Base-by-base conservation (phyloP, 2,329 filamentous ascomycete genomes). In the Basipetospora chlamydospora region DNA sequence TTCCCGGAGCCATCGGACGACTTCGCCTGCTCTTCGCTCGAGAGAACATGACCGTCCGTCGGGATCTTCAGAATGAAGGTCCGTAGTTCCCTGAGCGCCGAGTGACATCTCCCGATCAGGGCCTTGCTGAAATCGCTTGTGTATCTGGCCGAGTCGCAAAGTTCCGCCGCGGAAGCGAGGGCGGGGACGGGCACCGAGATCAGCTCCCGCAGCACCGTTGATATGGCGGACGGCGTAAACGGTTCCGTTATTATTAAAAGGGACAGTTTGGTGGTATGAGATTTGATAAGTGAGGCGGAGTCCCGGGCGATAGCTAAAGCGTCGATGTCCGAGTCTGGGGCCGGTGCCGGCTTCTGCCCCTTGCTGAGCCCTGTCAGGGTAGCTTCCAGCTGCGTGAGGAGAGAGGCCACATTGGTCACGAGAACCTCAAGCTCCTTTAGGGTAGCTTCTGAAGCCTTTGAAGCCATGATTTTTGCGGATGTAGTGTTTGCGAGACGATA, bases 171-270 rank as follows among this genome's bases (percentile, higher is more conserved):
- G 1, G 78, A 77, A 31, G 83, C 74, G 17, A 92, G 64, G 3
- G 74, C 81, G 0, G 83, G 80, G 0, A 93, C 64, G n/a, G 82
- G 74, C 0, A 75, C 76, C 10, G 72, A 66, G 16, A 77, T 67
- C n/a, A 93, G 66, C 40, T 86, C 76, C 23, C 72, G 67, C 4
- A 95, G 60, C 11, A 92, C 74, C 17, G 69, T 76, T 8, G 58
- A 60, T 23, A 93, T 66, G 5, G 84, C 87, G 1, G 77, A 76
- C 0, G 83, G 77, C 0, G 86, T 90, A 46, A 93, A 92, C 1
- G 88, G 87, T 13, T 83, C 71, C 49, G 83, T 94, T 49, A 92
- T 80, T 2, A 90, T 72, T 10, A 96, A 70, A 1, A 95, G 76
- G 0, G 83, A 88, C 18, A 95, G 67, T 43, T 93, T 94, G 5